Evolutionary conservation across 2,329 filamentous ascomycete genomes (phyloP), one percentile per base, ranked within the genome.

Genomic region (Clonostachys solani): DNA sequence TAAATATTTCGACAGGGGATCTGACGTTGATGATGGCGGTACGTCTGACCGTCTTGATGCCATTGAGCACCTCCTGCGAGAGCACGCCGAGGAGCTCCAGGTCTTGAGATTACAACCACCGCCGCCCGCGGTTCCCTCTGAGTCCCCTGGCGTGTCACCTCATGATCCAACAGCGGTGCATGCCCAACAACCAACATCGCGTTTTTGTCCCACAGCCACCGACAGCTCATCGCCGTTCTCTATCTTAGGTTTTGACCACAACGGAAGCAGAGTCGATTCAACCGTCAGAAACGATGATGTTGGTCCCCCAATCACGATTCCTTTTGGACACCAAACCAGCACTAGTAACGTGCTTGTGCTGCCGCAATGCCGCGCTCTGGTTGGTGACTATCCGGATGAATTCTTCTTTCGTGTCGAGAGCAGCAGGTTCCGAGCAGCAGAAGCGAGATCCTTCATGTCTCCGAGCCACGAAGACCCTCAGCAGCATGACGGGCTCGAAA

Each of bases 291-390:
- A 45, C 13, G 43, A 40, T 33, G 34, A 38, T n/a, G 43, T n/a
- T 7, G 43, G 33, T 13, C 49, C 47, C 8, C 40, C 49, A 13
- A 49, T 52, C 34, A 55, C 50, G 5, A 55, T 55, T 41, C 53
- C 53, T 1, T 9, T 53, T 12, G 53, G 51, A 0, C 53, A 55
- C 41, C 51, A 53, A 42, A 54, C 53, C n/a, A 52, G 48, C 34
- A 50, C 51, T 10, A 49, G 49, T 35, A 53, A 45, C 12, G 34
- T 55, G 2, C 29, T 55, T 19, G 37, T 43, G n/a, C 45, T 54
- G 15, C 50, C 50, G 3, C 52, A 52, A 43, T 47, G 52, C 38
- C 48, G 48, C 3, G 42, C 43, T 6, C 29, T 53, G 33, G 42
- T 53, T 10, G 43, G 50, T 10, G 50, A 52, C 5, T 52, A 52